Conservation (phyloP, 495 filamentous ascomycete genomes). For the Podospora pseudoanserina region DNA sequence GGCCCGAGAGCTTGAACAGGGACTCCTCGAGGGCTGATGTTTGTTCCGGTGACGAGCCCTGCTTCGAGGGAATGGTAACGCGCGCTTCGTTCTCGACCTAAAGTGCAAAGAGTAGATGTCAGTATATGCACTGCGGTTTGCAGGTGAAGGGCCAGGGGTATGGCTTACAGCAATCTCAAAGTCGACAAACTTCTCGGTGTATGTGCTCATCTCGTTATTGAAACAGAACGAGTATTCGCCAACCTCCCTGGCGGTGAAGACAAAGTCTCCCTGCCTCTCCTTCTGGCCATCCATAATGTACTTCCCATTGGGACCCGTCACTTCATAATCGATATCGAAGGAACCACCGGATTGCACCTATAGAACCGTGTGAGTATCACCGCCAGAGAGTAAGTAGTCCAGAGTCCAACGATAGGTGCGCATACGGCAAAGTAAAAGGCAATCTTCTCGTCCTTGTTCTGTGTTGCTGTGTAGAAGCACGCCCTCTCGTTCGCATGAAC, state of each 20-base stretch:
- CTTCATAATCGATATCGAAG: constrained; percentile 92
- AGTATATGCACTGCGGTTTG: neutral
- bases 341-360: constrained; percentile 95
- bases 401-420: constrained; percentile 10
- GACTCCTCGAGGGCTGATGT: constrained; percentile 89
- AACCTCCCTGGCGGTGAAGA: constrained; percentile 89
- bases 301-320: constrained; percentile 77
- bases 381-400: neutral
- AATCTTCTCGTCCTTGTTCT: constrained; percentile 75
- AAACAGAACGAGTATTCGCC: constrained; percentile 98
- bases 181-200: constrained; percentile 96
- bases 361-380: constrained; percentile 1
- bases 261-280: constrained; percentile 95
- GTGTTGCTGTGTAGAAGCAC: constrained; percentile 84
- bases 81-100: constrained; percentile 94
- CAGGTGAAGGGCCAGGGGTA: constrained; percentile 9
- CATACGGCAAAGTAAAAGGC: constrained; percentile 98
- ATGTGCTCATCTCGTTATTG: constrained; percentile 97
- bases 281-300: constrained; percentile 82
- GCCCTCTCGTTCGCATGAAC: constrained; percentile 85
- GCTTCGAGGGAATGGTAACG: constrained; percentile 79
- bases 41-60: constrained; percentile 89
- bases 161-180: constrained; percentile 90
- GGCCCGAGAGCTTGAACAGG: constrained; percentile 88
- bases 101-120: neutral